phyloP scores from a whole-genome alignment of 345 rosid species.

The Hibiscus tridactylites region DNA sequence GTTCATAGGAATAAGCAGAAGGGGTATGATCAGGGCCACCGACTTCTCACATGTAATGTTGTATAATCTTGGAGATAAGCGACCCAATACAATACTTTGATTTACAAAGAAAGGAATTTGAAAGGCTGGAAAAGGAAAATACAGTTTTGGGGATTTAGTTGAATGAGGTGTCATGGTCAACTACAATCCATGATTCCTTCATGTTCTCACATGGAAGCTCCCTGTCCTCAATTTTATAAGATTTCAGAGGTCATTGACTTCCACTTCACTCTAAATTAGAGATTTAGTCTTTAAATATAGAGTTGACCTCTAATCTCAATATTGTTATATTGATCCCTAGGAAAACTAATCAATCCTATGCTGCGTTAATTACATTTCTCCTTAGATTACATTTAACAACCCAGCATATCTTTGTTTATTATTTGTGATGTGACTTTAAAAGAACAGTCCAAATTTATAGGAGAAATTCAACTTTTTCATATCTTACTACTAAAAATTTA shows the following conservation, averaged over 20 bases:
- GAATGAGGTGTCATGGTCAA: neutral
- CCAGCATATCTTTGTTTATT: too few relatives aligned
- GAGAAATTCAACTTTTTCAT: too few relatives aligned
- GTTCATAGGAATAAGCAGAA: too few relatives aligned
- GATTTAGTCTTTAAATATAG: neutral
- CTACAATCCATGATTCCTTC: neutral
- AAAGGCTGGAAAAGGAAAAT: neutral
- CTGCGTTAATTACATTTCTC: too few relatives aligned
- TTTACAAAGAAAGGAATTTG: neutral
- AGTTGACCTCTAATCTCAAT: neutral
- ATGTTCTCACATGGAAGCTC: neutral
- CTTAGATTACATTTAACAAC: too few relatives aligned
- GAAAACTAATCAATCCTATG: neutral
- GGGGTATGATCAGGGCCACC: neutral
- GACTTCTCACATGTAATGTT: neutral
- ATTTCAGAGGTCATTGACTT: neutral
- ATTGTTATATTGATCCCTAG: neutral
- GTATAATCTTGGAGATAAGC: neutral
- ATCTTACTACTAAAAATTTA: too few relatives aligned
- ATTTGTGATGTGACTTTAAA: too few relatives aligned
- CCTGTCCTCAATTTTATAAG: neutral
- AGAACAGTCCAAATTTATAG: too few relatives aligned
- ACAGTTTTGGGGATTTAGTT: neutral
- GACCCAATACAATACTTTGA: neutral
- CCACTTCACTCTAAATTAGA: neutral